A percentile compares a stretch with the other conserved stretches of the same genome.
Evolutionary conservation across 2,329 filamentous ascomycete species (phyloP).

Genomic region (Xylaria sp.): DNA sequence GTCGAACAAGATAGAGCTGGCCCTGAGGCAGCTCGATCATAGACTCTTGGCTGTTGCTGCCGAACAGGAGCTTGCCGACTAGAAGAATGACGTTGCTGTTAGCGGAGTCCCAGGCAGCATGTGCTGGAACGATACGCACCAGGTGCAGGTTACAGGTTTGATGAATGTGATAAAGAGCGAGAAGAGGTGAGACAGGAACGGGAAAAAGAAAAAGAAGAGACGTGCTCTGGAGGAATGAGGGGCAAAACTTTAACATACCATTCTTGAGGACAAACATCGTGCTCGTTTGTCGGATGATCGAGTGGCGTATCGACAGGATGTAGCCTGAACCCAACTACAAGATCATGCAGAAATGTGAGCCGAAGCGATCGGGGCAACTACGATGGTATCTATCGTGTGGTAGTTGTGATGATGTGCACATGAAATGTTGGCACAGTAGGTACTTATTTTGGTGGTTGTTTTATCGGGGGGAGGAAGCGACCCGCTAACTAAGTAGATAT

Average conservation of each 20-base stretch:
- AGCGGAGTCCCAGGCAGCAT: background rate
- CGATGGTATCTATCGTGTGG: background rate
- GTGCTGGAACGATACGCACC: no score
- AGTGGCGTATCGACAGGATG: constrained; percentile 14
- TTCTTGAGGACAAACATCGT: constrained; percentile 57
- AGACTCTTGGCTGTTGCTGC: constrained; percentile 85
- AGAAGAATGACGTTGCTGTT: constrained; percentile 22
- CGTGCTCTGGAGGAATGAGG: constrained; percentile 9
- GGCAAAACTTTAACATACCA: constrained; percentile 48
- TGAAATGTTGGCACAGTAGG: background rate
- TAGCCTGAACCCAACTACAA: constrained; percentile 1
- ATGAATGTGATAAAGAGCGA: background rate
- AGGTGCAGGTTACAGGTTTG: background rate
- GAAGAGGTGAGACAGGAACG: background rate
- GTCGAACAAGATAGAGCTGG: constrained; percentile 96
- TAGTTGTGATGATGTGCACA: background rate
- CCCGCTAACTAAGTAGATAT: background rate
- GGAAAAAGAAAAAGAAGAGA: background rate
- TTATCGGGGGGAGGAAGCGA: background rate
- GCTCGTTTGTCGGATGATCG: constrained; percentile 22
- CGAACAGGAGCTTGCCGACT: constrained; percentile 96
- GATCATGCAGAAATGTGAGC: constrained; percentile 2
- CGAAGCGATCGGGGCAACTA: constrained; percentile 1
- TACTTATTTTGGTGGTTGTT: background rate
- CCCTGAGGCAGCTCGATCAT: constrained; percentile 95